Evolutionary conservation across 2,329 filamentous ascomycete genomes (phyloP).

Genomic region (Chaetomiaceae sp.): DNA sequence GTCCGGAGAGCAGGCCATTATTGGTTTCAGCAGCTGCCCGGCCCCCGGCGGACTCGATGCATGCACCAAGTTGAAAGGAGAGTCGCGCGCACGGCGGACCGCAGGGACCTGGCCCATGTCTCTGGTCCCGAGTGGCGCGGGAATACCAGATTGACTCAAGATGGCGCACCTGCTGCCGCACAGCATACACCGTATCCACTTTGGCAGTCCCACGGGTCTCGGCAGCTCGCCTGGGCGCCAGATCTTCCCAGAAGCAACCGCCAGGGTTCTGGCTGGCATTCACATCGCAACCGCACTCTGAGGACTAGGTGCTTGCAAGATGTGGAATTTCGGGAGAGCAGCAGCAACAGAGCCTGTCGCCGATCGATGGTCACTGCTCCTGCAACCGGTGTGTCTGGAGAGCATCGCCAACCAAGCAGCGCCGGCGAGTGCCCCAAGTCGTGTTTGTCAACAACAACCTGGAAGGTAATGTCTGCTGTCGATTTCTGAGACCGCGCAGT

Average conservation of each 20-base stretch:
- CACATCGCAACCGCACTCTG: not conserved
- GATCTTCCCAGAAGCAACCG: not conserved
- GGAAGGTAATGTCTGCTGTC: not conserved
- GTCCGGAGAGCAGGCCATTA: slow-evolving; percentile 3
- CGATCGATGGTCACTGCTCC: too few relatives aligned
- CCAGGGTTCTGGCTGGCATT: slow-evolving; percentile 6
- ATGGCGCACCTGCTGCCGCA: slow-evolving; percentile 23
- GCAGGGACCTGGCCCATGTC: slow-evolving; percentile 15
- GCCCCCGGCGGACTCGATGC: slow-evolving; percentile 3
- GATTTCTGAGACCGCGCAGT: slow-evolving; percentile 5
- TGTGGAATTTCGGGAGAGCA: too few relatives aligned
- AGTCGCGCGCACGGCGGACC: slow-evolving; percentile 6
- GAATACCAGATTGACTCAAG: slow-evolving; percentile 26
- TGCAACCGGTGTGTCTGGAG: too few relatives aligned
- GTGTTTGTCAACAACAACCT: not conserved
- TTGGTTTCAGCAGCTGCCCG: slow-evolving; percentile 19
- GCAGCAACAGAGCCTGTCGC: too few relatives aligned
- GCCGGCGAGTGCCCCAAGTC: not conserved
- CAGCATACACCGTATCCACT: slow-evolving; percentile 16
- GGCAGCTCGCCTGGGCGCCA: slow-evolving; percentile 16
- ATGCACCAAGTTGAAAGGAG: slow-evolving; percentile 3
- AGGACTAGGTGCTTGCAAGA: too few relatives aligned
- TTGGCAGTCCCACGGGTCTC: slow-evolving; percentile 20
- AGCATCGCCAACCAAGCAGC: not conserved
- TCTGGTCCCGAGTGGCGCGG: slow-evolving; percentile 17